Evolutionary conservation across 2,329 filamentous ascomycete species (phyloP).

Genomic region (Sarocladium brachiariae): DNA sequence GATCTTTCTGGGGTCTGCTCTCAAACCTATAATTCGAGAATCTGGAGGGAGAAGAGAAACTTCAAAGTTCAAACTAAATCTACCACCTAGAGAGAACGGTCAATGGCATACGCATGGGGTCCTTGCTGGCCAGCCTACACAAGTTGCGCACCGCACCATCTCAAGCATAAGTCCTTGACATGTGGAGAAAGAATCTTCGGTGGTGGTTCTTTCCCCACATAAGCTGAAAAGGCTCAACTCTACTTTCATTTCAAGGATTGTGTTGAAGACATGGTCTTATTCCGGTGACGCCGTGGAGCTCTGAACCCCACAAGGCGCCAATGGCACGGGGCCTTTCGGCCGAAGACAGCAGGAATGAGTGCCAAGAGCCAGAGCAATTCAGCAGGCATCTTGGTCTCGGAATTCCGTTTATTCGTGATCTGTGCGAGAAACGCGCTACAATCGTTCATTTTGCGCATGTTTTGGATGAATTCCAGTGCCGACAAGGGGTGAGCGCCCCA

Average conservation of each 20-base stretch:
- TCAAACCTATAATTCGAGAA: not conserved
- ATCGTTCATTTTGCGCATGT: too few species aligned
- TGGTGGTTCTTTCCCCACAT: not conserved
- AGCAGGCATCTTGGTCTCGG: too few species aligned
- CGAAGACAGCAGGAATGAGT: not conserved
- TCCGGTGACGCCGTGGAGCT: not conserved
- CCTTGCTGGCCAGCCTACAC: not conserved
- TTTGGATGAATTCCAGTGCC: too few species aligned
- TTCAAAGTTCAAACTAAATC: too few species aligned
- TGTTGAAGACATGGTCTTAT: not conserved
- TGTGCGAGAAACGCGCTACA: too few species aligned
- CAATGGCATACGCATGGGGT: too few species aligned
- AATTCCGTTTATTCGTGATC: too few species aligned
- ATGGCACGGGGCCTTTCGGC: slow-evolving; percentile 1
- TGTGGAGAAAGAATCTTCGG: not conserved
- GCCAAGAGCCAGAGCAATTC: not conserved
- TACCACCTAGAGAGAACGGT: too few species aligned
- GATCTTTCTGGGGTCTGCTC: not conserved
- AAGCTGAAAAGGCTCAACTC: not conserved
- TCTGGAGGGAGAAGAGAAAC: too few species aligned
- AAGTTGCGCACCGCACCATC: not conserved
- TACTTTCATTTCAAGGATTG: not conserved
- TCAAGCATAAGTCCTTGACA: not conserved
- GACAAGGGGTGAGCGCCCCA: not conserved
- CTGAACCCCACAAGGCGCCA: not conserved